Percentiles rank a stretch among this genome's conserved stretches.
Conservation (phyloP, 2,329 filamentous ascomycete genomes). For the Endoconidiophora polonica region DNA sequence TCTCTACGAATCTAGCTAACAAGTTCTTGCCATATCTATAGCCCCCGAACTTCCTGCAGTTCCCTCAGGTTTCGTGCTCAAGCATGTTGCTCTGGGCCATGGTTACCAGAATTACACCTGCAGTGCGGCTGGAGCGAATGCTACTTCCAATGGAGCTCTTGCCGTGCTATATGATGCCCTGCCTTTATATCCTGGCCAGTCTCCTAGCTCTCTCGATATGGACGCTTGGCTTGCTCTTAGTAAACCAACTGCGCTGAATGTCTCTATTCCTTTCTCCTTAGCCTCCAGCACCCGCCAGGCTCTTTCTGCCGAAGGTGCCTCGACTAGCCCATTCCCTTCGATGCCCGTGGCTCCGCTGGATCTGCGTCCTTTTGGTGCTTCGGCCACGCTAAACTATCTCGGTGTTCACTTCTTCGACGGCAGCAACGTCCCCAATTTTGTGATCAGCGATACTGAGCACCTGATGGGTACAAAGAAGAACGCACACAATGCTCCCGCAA, state of each 20-base stretch:
- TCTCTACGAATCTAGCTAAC: constrained; percentile 7
- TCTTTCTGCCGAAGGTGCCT: constrained; percentile 24
- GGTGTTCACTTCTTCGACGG: constrained; percentile 53
- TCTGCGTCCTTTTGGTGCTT: constrained; percentile 22
- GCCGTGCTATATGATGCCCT: constrained; percentile 44
- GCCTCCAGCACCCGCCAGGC: constrained; percentile 17
- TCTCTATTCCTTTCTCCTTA: constrained; percentile 32
- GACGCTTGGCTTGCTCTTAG: constrained; percentile 20
- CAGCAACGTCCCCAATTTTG: constrained; percentile 39
- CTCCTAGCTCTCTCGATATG: constrained; percentile 25
- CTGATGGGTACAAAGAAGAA: constrained; percentile 32
- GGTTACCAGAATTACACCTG: constrained; percentile 47
- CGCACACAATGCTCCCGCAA: constrained; percentile 17
- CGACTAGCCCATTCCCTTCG: constrained; percentile 29
- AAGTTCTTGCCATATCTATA: neutral
- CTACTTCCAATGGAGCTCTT: constrained; percentile 26
- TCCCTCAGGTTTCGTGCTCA: constrained; percentile 24
- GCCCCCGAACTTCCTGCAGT: constrained; percentile 27
- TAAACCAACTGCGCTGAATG: constrained; percentile 23
- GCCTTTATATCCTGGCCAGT: constrained; percentile 30
- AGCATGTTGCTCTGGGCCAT: constrained; percentile 43
- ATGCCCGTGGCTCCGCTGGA: constrained; percentile 21
- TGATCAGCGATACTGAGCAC: constrained; percentile 27
- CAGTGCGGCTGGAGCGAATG: neutral
- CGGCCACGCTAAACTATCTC: constrained; percentile 25